These are phyloP conservation scores for Mortierella sp. DNA, from an alignment of 371 early-diverging fungal genomes.

Conservation along the genomic window DNA sequence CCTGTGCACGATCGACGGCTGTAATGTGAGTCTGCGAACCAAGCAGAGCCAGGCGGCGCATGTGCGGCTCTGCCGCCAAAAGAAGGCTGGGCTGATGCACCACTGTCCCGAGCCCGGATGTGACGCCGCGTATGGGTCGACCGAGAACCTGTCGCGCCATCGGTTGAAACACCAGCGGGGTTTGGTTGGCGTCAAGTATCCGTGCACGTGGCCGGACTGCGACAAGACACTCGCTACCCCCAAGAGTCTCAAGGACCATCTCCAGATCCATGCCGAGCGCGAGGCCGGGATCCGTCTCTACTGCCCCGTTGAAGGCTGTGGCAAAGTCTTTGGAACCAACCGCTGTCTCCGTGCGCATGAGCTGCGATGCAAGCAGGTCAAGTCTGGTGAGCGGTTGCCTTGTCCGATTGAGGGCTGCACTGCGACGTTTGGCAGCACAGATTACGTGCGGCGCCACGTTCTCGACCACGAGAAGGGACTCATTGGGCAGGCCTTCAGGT, in stretches of 20 bases:
- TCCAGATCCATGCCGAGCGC: conserved; percentile 50
- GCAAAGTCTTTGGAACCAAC: conserved; percentile 48
- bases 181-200: conserved; percentile 39
- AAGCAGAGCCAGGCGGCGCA: conserved; percentile 35
- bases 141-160: conserved; percentile 27
- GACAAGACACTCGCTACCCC: conserved; percentile 50
- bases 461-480: conserved; percentile 54
- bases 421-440: conserved; percentile 51
- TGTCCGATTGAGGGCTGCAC: conserved; percentile 47
- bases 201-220: conserved; percentile 45
- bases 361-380: conserved; percentile 52
- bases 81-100: conserved; percentile 16
- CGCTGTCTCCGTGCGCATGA: conserved; percentile 54
- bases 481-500: conserved; percentile 42
- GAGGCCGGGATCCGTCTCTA: conserved; percentile 41
- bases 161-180: conserved; percentile 25
- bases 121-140: conserved; percentile 18
- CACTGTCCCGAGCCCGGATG: conserved; percentile 32
- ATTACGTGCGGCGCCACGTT: conserved; percentile 55
- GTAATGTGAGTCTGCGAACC: conserved; percentile 17
- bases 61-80: conserved; percentile 43
- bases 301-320: conserved; percentile 44
- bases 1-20: conserved; percentile 35
- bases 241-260: conserved; percentile 48
- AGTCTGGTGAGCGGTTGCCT: conserved; percentile 40